Conservation (phyloP, 176 grass and related monocot species). For the Oryza officinalis region DNA sequence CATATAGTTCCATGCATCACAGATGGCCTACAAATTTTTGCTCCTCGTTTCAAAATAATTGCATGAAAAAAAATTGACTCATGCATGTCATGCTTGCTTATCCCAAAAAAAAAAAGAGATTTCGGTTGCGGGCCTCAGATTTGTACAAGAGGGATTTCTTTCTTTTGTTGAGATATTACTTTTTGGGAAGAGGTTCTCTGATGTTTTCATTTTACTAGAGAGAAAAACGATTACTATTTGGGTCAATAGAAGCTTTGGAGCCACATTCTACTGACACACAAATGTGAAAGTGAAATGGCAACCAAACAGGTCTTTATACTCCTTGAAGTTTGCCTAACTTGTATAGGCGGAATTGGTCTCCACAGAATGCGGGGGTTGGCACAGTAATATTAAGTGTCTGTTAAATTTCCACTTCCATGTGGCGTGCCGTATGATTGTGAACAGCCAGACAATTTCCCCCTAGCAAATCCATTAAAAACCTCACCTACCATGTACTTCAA, state of each 20-base stretch:
- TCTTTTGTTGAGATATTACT: not conserved
- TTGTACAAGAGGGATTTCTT: conserved; percentile 33
- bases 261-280: not conserved
- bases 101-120: not conserved
- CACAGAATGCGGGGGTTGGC: not conserved
- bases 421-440: too few relatives aligned
- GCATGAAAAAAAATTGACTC: conserved; percentile 26
- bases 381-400: too few relatives aligned
- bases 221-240: not conserved
- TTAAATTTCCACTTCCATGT: too few relatives aligned
- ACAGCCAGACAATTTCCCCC: too few relatives aligned
- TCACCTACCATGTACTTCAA: too few relatives aligned
- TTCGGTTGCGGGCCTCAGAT: conserved; percentile 4
- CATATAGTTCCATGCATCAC: conserved; percentile 41
- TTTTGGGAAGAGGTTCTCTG: not conserved
- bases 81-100: not conserved
- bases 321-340: not conserved
- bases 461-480: too few relatives aligned
- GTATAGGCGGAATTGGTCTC: not conserved
- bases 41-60: conserved; percentile 28
- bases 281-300: too few relatives aligned
- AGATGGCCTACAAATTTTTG: not conserved
- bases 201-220: not conserved
- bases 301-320: not conserved
- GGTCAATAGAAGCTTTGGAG: not conserved